phyloP scores from a whole-genome alignment of 805 yeast genomes.

The Spathaspora sp. region DNA sequence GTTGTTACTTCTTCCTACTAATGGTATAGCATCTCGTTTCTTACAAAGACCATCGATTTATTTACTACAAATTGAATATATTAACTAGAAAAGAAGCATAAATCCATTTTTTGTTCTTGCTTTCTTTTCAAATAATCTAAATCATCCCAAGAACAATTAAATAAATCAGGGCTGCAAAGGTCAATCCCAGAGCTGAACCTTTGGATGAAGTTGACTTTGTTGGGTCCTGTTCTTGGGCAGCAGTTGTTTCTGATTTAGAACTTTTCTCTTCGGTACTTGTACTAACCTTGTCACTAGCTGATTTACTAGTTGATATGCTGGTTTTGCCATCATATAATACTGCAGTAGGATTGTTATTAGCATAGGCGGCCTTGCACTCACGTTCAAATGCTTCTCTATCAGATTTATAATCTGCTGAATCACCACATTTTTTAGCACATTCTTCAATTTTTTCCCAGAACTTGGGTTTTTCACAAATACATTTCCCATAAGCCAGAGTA shows the following conservation, averaged over 20 bases:
- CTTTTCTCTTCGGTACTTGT: no score
- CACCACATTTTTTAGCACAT: background rate
- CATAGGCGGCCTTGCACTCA: background rate
- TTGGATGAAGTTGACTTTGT: background rate
- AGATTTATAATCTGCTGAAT: background rate
- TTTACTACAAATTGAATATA: no score
- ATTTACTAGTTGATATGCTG: background rate
- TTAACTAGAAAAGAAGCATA: no score
- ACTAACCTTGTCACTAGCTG: no score
- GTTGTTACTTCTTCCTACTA: no score
- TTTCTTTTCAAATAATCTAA: background rate
- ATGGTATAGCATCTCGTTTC: background rate
- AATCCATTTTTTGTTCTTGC: no score
- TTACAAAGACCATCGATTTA: no score
- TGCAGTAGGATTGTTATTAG: no score
- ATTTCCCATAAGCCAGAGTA: no score
- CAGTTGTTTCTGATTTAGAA: no score
- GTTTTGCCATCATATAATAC: background rate
- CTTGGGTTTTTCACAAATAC: no score
- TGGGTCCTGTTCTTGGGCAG: no score
- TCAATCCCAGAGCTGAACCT: background rate
- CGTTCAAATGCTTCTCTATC: background rate
- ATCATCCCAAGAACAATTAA: background rate
- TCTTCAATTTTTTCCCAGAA: background rate
- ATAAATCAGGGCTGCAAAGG: background rate